Evolutionary conservation across 2,329 filamentous ascomycete species (phyloP).

Genomic region (Clarireedia paspali): DNA sequence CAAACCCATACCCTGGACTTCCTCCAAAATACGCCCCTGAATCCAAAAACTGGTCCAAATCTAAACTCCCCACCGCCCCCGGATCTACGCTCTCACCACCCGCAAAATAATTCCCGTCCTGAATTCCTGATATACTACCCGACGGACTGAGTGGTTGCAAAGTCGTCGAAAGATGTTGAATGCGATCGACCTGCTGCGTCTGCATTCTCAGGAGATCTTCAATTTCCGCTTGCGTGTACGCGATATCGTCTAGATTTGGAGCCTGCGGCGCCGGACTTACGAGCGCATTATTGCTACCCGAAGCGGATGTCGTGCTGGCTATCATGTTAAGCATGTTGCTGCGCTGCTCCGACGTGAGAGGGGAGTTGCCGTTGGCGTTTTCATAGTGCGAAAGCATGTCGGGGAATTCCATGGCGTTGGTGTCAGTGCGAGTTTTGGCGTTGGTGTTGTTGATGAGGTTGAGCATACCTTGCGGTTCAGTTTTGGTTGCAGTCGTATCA

Average conservation of each 20-base stretch:
- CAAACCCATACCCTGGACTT: slow-evolving; percentile 17
- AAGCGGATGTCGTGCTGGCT: slow-evolving; percentile 32
- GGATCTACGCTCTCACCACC: slow-evolving; percentile 30
- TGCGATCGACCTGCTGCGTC: slow-evolving; percentile 67
- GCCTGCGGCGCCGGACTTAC: slow-evolving; percentile 30
- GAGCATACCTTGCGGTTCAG: slow-evolving; percentile 56
- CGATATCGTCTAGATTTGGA: slow-evolving; percentile 52
- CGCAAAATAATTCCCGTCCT: slow-evolving; percentile 31
- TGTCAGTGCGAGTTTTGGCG: slow-evolving; percentile 38
- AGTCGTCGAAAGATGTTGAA: slow-evolving; percentile 65
- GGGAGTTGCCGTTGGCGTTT: slow-evolving; percentile 42
- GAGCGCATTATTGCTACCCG: slow-evolving; percentile 25
- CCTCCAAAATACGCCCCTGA: slow-evolving; percentile 33
- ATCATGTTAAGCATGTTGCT: slow-evolving; percentile 53
- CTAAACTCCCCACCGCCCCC: slow-evolving; percentile 30
- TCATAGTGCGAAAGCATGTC: slow-evolving; percentile 37
- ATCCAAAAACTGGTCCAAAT: slow-evolving; percentile 44
- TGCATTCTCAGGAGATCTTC: slow-evolving; percentile 74
- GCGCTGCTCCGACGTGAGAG: slow-evolving; percentile 50
- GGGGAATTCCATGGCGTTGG: slow-evolving; percentile 39
- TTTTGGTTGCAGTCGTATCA: slow-evolving; percentile 43
- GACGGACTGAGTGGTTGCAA: slow-evolving; percentile 75
- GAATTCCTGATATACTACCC: slow-evolving; percentile 67
- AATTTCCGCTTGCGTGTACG: slow-evolving; percentile 65
- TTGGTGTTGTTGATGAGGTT: slow-evolving; percentile 59